phyloP scores from a whole-genome alignment of 768 basidiomycete species.

The Boletus reticulatus region DNA sequence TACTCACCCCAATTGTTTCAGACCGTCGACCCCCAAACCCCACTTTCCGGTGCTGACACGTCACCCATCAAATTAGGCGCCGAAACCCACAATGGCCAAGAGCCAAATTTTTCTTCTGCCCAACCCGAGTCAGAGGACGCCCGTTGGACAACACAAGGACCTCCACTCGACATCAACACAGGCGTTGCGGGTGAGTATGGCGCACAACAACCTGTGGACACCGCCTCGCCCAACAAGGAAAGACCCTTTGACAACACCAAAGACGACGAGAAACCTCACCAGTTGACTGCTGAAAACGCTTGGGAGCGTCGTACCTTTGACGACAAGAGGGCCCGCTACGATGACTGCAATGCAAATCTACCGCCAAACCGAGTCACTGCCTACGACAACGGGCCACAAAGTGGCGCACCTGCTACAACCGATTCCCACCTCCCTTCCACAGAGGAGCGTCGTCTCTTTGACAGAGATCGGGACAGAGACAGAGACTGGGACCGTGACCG shows the following conservation, averaged over 20 bases:
- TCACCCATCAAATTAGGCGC: constrained; percentile 19
- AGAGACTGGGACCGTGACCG: constrained; percentile 33
- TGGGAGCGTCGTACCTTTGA: constrained; percentile 32
- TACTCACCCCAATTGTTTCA: constrained; percentile 15
- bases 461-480: constrained; percentile 35
- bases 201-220: constrained; percentile 22
- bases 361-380: constrained; percentile 6
- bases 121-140: constrained; percentile 13
- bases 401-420: constrained; percentile 5
- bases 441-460: constrained; percentile 33
- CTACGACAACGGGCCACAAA: constrained; percentile 11
- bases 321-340: constrained; percentile 28
- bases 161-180: constrained; percentile 7
- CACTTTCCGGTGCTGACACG: constrained; percentile 26
- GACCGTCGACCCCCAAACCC: constrained; percentile 25
- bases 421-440: constrained; percentile 16
- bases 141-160: constrained; percentile 1
- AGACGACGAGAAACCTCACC: constrained; percentile 26
- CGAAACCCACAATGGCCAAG: constrained; percentile 15
- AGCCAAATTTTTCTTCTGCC: constrained; percentile 6
- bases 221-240: constrained; percentile 22
- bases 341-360: constrained; percentile 24
- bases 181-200: constrained; percentile 31
- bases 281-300: constrained; percentile 18
- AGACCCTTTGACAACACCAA: constrained; percentile 24